phyloP scores from a whole-genome alignment of 116 monocot species.

The Trichopus zeylanicus region DNA sequence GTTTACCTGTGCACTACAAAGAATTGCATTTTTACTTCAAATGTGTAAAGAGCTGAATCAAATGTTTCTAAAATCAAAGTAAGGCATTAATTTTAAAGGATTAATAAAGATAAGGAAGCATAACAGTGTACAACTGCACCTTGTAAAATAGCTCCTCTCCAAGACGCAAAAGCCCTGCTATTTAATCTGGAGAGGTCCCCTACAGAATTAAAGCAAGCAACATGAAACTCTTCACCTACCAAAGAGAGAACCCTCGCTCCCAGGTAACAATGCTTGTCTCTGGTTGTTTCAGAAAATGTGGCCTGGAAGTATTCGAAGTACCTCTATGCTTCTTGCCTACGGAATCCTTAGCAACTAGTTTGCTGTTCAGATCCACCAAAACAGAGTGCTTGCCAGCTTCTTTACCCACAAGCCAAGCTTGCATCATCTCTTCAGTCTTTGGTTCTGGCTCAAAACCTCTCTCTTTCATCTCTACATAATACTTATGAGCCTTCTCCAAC shows the following conservation, averaged over 20 bases:
- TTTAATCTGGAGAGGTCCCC: no score
- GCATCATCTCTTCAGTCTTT: slow-evolving; percentile 82
- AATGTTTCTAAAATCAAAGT: not conserved
- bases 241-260: slow-evolving; percentile 21
- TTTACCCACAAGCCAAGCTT: slow-evolving; percentile 77
- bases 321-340: not conserved
- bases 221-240: slow-evolving; percentile 6
- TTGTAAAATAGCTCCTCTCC: not conserved
- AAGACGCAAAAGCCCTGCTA: no score
- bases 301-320: not conserved
- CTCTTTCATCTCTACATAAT: slow-evolving; percentile 75
- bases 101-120: not conserved
- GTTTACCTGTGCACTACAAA: no score
- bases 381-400: slow-evolving; percentile 6
- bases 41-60: no score
- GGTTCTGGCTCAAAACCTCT: slow-evolving; percentile 77
- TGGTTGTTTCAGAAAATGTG: slow-evolving; percentile 11
- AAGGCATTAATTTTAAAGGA: not conserved
- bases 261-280: slow-evolving; percentile 20
- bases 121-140: not conserved
- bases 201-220: not conserved
- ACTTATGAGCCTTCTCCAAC: slow-evolving; percentile 61
- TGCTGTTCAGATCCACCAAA: slow-evolving; percentile 1
- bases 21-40: no score
- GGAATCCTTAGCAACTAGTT: not conserved